Conservation (phyloP, 495 filamentous ascomycete species). For the Annulohypoxylon maeteangense region DNA sequence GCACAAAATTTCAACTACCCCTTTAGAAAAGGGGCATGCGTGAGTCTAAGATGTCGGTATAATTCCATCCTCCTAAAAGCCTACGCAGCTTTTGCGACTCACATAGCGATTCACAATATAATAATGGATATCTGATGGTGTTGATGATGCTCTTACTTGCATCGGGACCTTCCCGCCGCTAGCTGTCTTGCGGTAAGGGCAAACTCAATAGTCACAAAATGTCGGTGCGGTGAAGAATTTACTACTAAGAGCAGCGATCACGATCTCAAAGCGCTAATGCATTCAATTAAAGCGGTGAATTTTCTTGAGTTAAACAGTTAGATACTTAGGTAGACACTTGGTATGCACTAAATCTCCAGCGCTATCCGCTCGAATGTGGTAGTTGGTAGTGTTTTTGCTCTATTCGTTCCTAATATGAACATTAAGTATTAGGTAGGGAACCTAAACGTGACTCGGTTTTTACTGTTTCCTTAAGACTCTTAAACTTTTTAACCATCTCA, state of each 20-base stretch:
- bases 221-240: slow-evolving; percentile 6
- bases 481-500: neutral
- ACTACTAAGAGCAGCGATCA: slow-evolving; percentile 8
- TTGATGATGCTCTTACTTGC: neutral
- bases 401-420: neutral
- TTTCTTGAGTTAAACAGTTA: neutral
- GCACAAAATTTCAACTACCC: neutral
- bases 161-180: neutral
- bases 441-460: neutral
- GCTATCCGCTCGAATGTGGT: neutral
- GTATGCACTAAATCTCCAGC: neutral
- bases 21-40: neutral
- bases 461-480: neutral
- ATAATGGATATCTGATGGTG: neutral
- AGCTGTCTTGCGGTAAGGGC: neutral
- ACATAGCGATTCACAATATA: neutral
- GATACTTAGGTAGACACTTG: too few species aligned
- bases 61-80: neutral
- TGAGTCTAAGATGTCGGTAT: neutral
- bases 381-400: neutral
- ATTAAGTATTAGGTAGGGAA: neutral
- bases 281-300: slow-evolving; percentile 22
- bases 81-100: neutral
- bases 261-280: slow-evolving; percentile 18
- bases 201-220: neutral